Evolutionary conservation across 768 basidiomycete species (phyloP).

Genomic region (Cytidiella melzeri): DNA sequence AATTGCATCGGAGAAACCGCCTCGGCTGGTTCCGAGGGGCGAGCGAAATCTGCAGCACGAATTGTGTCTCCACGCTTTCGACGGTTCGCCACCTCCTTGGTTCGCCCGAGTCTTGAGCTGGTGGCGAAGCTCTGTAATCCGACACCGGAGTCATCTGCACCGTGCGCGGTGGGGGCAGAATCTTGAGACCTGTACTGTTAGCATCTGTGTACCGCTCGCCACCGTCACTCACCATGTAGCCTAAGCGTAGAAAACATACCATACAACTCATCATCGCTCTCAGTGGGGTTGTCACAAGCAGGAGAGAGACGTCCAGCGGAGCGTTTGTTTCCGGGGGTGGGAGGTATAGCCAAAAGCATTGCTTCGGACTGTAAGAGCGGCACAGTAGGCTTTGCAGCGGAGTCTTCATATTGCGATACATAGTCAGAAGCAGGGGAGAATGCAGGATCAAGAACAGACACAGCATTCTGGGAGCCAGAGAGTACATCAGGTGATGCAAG

Average conservation of each 20-base stretch:
- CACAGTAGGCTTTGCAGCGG: background rate
- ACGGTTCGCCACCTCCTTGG: slow-evolving; percentile 11
- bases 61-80: slow-evolving; percentile 46
- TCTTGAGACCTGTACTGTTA: slow-evolving; percentile 1
- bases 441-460: slow-evolving; percentile 2
- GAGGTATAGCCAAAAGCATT: background rate
- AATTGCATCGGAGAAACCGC: background rate
- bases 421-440: slow-evolving; percentile 9
- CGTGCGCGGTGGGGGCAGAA: background rate
- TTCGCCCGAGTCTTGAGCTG: background rate
- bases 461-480: background rate
- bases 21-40: slow-evolving; percentile 8
- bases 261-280: slow-evolving; percentile 15
- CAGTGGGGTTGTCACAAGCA: background rate
- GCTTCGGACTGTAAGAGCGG: background rate
- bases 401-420: background rate
- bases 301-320: background rate
- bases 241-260: slow-evolving; percentile 20
- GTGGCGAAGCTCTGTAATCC: background rate
- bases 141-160: slow-evolving; percentile 13
- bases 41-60: slow-evolving; percentile 40
- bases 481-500: background rate
- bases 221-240: slow-evolving; percentile 18
- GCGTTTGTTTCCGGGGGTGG: background rate
- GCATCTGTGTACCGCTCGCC: slow-evolving; percentile 3